Evolutionary conservation across 495 filamentous ascomycete genomes (phyloP), one percentile per base, ranked within the genome.

Genomic region (Articulospora tetracladia): DNA sequence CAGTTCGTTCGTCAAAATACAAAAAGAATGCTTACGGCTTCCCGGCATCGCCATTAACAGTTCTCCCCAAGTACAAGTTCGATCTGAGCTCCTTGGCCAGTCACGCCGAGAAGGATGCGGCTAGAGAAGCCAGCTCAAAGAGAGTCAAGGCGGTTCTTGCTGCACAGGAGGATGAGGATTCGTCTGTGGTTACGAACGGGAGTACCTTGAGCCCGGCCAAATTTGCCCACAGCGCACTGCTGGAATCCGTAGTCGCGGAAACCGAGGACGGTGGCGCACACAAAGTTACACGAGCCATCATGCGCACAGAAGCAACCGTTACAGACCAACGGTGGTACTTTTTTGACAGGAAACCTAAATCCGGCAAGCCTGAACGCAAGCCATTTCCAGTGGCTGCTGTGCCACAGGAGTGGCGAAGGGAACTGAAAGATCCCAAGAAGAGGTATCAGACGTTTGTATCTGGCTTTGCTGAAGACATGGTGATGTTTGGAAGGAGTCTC

Each of bases 231-330:
- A 30, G 27, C 17, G n/a, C 22, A 11, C 47, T 69, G 15, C 32
- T 69, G 3, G 60, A 57, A 46, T 61, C 64, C 2, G 58, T 69
- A 0, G 58, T 66, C 7, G 58, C 58, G 2, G 58, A 61, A n/a
- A 23, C 58, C 28, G 83, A 80, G 27, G 72, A 77, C 24, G 61
- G 58, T n/a, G 59, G 44, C 7, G 70, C 80, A 2, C 74, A 76
- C 51, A 87, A 84, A 69, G 71, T 94, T 8, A 73, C 87, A 34
- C 79, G 82, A 55, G 91, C 91, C 34, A 80, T 95, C 32, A 80
- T 84, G 63, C 81, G 92, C 63, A 93, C 89, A 10, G 88, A 92
- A 58, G 87, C 87, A 11, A 80, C 85, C 39, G 78, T 81, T 17
- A 66, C 79, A 15, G 79, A 81, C 20, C 82, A 78, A 39, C 69